phyloP scores from a whole-genome alignment of 176 grass and related monocot genomes.

The Oryza australiensis region DNA sequence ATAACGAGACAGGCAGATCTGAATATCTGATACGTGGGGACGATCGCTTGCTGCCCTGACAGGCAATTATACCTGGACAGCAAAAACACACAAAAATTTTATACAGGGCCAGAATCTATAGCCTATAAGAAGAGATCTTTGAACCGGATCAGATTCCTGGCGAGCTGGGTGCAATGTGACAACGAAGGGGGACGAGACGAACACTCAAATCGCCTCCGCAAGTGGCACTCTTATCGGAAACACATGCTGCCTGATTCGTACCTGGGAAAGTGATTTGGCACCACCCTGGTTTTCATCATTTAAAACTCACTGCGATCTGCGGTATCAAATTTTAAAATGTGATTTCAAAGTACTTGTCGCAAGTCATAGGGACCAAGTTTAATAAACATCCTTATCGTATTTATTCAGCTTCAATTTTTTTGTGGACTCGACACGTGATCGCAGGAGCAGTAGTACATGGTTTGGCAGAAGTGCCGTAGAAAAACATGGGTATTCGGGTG shows the following conservation, averaged over 20 bases:
- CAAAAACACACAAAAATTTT: background rate
- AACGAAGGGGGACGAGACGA: background rate
- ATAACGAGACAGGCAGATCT: background rate
- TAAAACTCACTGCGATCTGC: background rate
- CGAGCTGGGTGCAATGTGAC: background rate
- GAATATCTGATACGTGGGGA: slow-evolving; percentile 1
- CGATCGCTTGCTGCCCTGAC: background rate
- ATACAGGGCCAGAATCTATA: background rate
- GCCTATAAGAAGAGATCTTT: background rate
- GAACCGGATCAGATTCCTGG: background rate
- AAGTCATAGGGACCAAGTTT: background rate
- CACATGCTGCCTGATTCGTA: background rate
- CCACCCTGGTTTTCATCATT: background rate
- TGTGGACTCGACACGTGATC: background rate
- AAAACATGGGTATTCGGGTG: background rate
- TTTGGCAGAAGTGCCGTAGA: background rate
- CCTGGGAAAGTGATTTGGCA: slow-evolving; percentile 14
- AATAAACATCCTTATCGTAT: background rate
- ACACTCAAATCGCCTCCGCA: background rate
- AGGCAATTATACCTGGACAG: background rate
- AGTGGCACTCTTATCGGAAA: background rate
- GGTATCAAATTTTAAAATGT: background rate
- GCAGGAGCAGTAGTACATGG: background rate
- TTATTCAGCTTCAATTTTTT: background rate
- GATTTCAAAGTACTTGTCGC: background rate